Evolutionary conservation across 306 rosid species (phyloP).

Genomic region (Citrullus colocynthis): DNA sequence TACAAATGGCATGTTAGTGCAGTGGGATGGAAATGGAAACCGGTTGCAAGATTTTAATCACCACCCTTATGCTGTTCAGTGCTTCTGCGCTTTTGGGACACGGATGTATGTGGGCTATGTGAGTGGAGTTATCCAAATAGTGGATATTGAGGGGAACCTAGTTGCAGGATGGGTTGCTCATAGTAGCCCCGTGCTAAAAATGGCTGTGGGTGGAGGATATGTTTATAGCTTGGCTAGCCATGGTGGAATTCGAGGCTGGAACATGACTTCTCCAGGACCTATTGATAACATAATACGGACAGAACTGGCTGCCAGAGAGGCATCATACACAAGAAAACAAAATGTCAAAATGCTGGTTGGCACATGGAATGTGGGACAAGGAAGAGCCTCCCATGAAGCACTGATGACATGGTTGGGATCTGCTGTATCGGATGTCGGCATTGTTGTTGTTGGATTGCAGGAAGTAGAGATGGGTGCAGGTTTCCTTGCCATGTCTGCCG

Average conservation of each 20-base stretch:
- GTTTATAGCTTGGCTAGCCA: slow-evolving; percentile 92
- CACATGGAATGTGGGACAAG: slow-evolving; percentile 99
- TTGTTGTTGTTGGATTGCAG: slow-evolving; percentile 92
- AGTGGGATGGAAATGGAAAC: slow-evolving; percentile 86
- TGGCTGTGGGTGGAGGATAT: slow-evolving; percentile 52
- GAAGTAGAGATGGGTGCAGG: slow-evolving; percentile 99
- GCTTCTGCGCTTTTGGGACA: slow-evolving; percentile 72
- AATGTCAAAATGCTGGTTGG: slow-evolving; percentile 74
- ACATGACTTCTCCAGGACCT: slow-evolving; percentile 77
- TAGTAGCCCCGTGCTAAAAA: slow-evolving; percentile 69
- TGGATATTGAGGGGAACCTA: slow-evolving; percentile 83
- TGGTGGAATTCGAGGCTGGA: slow-evolving; percentile 96
- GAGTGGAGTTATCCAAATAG: slow-evolving; percentile 69
- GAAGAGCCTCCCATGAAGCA: slow-evolving; percentile 77
- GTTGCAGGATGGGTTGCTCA: slow-evolving; percentile 90
- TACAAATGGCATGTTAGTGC: slow-evolving; percentile 78
- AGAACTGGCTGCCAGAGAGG: slow-evolving; percentile 64
- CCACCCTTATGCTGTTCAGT: slow-evolving; percentile 68
- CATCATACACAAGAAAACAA: slow-evolving; percentile 45
- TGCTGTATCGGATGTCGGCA: slow-evolving; percentile 72
- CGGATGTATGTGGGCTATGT: slow-evolving; percentile 70
- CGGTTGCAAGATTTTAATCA: slow-evolving; percentile 68
- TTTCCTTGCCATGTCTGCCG: slow-evolving; percentile 98
- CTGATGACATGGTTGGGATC: slow-evolving; percentile 91
- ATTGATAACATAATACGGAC: slow-evolving; percentile 50